A percentile compares a stretch with the other conserved stretches of the same genome.
Evolutionary conservation across 2,329 filamentous ascomycete species (phyloP).

Genomic region (Incumbomyces lentus): DNA sequence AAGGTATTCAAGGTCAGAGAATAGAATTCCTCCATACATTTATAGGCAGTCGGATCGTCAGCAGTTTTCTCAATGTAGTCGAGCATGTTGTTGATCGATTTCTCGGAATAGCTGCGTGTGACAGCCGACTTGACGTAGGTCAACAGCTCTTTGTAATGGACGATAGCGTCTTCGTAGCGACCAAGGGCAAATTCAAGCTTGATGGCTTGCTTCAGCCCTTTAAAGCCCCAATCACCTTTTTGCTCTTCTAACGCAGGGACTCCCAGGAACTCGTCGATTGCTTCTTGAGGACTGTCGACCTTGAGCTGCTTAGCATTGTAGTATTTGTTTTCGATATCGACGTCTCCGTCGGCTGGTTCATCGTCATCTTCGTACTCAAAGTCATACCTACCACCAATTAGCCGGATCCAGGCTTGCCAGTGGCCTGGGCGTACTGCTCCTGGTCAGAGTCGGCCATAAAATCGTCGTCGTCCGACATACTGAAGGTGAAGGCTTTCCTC

Average conservation of each 20-base stretch:
- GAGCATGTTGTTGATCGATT: conserved; percentile 98
- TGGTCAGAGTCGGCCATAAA: conserved; percentile 90
- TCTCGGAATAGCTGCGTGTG: conserved; percentile 96
- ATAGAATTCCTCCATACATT: conserved; percentile 91
- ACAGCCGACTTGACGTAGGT: conserved; percentile 96
- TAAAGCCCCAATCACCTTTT: conserved; percentile 98
- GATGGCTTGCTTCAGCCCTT: conserved; percentile 93
- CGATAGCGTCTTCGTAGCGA: conserved; percentile 75
- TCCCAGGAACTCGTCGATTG: conserved; percentile 83
- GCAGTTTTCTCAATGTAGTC: conserved; percentile 93
- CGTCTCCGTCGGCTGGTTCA: conserved; percentile 75
- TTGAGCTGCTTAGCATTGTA: conserved; percentile 99
- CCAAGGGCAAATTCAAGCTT: conserved; percentile 91
- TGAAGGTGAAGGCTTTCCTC: conserved; percentile 17
- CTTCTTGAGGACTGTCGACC: conserved; percentile 71
- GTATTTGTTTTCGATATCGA: conserved; percentile 98
- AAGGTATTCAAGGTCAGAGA: conserved; percentile 87
- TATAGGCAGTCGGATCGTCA: conserved; percentile 58
- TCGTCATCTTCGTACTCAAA: conserved; percentile 96
- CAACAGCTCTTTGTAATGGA: conserved; percentile 88
- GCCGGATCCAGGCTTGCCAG: conserved; percentile 7
- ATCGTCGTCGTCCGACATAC: conserved; percentile 76
- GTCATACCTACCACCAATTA: conserved; percentile 56
- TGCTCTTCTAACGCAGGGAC: conserved; percentile 75
- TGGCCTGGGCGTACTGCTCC: conserved; percentile 55